Conservation (phyloP, 2,329 filamentous ascomycete genomes). For the Sporothrix dimorphospora region DNA sequence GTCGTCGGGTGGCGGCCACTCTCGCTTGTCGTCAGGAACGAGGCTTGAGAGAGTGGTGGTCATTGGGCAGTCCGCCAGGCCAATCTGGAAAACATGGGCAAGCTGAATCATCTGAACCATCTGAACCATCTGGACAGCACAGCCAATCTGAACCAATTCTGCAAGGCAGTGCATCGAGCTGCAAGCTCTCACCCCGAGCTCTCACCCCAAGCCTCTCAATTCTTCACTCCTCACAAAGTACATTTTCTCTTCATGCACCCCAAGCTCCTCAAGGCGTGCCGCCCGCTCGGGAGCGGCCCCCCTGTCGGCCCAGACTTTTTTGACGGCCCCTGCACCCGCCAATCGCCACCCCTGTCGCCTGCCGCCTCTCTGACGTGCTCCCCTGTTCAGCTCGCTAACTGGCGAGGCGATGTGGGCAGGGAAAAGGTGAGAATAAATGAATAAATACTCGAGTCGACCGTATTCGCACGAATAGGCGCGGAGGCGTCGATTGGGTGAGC, state of each 20-base stretch:
- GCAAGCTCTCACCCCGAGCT: neutral
- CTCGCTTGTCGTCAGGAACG: slow-evolving; percentile 2
- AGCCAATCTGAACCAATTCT: slow-evolving; percentile 11
- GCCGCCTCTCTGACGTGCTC: slow-evolving; percentile 21
- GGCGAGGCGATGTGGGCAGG: neutral
- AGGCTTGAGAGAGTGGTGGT: neutral
- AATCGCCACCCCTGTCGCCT: slow-evolving; percentile 23
- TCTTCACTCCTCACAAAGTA: neutral
- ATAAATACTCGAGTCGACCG: neutral
- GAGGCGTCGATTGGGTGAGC: slow-evolving; percentile 22
- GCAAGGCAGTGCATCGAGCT: neutral
- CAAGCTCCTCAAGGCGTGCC: neutral
- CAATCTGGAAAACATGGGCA: neutral
- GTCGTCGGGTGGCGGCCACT: slow-evolving; percentile 5
- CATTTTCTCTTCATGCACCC: neutral
- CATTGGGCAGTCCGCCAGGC: neutral
- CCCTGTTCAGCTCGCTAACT: slow-evolving; percentile 9
- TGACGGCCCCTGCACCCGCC: slow-evolving; percentile 21
- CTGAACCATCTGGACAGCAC: neutral
- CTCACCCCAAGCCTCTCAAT: neutral
- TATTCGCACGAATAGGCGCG: slow-evolving; percentile 16
- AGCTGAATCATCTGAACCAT: neutral
- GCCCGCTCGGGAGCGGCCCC: slow-evolving; percentile 19
- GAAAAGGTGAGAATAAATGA: neutral
- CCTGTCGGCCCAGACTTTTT: neutral